Base-by-base conservation (phyloP, 2,329 filamentous ascomycete species). In the Aspergillus sp. region DNA sequence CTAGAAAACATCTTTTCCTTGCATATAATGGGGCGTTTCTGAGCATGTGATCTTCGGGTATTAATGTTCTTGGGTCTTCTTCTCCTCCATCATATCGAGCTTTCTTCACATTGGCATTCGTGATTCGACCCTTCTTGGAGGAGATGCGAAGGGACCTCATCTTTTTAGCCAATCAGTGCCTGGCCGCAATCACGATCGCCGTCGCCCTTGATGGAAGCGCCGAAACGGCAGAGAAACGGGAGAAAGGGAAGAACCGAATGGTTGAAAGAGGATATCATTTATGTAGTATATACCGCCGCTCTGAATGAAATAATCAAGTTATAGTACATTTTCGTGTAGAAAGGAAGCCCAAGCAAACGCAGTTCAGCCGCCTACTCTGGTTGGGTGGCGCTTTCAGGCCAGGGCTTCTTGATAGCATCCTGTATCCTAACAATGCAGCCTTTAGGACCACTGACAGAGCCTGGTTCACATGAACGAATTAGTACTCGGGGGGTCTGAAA, bases 361-460 rank as follows among this genome's bases (percentile, higher is more conserved):
- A 29, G 14, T 51, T 12, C 20, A 4, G 26, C 52, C 50, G 39
- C 18, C n/a, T 32, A 52, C 2, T 52, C 39, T 18, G 60, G 29
- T 20, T 65, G 57, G 29, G 60, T 49, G 22, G 64, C 59, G 49
- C 85, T 75, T 52, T 83, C 75, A 3, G 87, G 87, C 87, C 87
- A 90, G 24, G 87, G 84, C 81, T 96, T 95, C 84, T 96, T 96
- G 75, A 95, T 85, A 14, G 95, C 90, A 77, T 99, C 95, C 74
- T 96, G 90, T 57, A 99, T 82, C 78, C 88, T 87, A 62, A 99
- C 90, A 58, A 93, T 79, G 65, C 90, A 88, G 61, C 92, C 90
- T 79, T 96, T 96, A 59, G 94, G 94, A 0, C 95, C 95, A 36
- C 90, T 90, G 47, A 99, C 88, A 65, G 87, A 85, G 31, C 85